Conservation (phyloP, 345 rosid species). For the Citrus trifoliata region DNA sequence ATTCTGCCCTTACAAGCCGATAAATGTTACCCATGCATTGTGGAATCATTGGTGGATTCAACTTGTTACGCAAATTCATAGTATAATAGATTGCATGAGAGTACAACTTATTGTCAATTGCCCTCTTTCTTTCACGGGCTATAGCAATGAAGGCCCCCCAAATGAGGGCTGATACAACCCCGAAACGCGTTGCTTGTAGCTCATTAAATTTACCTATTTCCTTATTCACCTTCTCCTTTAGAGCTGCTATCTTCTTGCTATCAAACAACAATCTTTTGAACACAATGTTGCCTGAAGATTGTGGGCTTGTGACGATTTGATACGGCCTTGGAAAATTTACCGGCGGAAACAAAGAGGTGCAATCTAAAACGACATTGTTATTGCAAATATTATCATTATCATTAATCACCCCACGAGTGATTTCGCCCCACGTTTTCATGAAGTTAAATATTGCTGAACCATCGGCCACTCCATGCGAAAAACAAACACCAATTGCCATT, state of each 20-base stretch:
- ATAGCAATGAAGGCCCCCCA: conserved; percentile 19
- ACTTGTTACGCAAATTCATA: conserved; percentile 10
- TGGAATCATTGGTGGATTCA: conserved; percentile 9
- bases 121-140: not conserved
- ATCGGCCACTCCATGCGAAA: conserved; percentile 25
- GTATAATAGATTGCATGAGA: not conserved
- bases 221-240: conserved; percentile 10
- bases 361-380: not conserved
- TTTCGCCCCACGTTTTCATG: conserved; percentile 18
- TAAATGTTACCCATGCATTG: conserved; percentile 20
- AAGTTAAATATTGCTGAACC: conserved; percentile 16
- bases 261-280: conserved; percentile 23
- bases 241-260: conserved; percentile 4
- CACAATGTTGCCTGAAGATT: not conserved
- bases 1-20: conserved; percentile 3
- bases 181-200: not conserved
- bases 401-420: conserved; percentile 2
- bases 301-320: not conserved
- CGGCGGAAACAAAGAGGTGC: conserved; percentile 21
- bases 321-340: not conserved
- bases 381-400: not conserved
- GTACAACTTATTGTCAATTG: too few species aligned
- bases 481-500: conserved; percentile 20
- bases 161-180: conserved; percentile 17
- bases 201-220: not conserved